These are phyloP conservation scores for Solioccasus polychromus DNA, from an alignment of 768 basidiomycete species.

Conservation along the genomic window DNA sequence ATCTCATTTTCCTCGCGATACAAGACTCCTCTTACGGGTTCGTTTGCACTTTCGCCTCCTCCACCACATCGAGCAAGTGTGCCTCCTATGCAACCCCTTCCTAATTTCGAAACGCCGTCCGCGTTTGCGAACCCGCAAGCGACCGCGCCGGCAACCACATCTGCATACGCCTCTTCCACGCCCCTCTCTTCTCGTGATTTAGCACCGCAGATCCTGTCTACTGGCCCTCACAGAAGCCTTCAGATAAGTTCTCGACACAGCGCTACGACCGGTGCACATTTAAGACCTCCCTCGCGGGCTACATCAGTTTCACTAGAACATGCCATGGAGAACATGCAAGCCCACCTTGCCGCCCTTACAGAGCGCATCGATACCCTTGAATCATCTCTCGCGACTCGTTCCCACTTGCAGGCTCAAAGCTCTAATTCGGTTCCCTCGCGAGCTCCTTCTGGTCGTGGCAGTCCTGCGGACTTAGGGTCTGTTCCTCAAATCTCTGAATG, in stretches of 20 bases:
- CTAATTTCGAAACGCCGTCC: constrained; percentile 68
- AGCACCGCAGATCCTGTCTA: constrained; percentile 36
- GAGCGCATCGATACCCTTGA: constrained; percentile 79
- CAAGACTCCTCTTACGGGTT: constrained; percentile 70
- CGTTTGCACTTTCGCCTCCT: constrained; percentile 56
- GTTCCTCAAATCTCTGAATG: constrained; percentile 38
- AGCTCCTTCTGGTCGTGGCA: constrained; percentile 40
- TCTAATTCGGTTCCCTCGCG: constrained; percentile 43
- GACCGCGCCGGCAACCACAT: constrained; percentile 35
- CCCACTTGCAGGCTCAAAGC: constrained; percentile 34
- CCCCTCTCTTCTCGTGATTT: constrained; percentile 41
- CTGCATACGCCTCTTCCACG: constrained; percentile 35
- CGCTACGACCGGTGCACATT: constrained; percentile 31
- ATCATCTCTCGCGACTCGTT: constrained; percentile 31
- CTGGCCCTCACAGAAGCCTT: constrained; percentile 35
- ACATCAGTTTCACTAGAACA: constrained; percentile 50
- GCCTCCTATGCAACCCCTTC: constrained; percentile 69
- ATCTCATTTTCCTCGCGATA: constrained; percentile 64
- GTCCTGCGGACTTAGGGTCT: constrained; percentile 35
- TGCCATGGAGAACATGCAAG: constrained; percentile 77
- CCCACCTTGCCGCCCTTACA: constrained; percentile 75
- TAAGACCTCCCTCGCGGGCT: constrained; percentile 43
- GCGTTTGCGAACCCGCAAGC: constrained; percentile 57
- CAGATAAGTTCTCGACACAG: constrained; percentile 35
- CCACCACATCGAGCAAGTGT: constrained; percentile 41